Conservation (phyloP, 805 yeast genomes). For the Tetrapisispora fleetii region DNA sequence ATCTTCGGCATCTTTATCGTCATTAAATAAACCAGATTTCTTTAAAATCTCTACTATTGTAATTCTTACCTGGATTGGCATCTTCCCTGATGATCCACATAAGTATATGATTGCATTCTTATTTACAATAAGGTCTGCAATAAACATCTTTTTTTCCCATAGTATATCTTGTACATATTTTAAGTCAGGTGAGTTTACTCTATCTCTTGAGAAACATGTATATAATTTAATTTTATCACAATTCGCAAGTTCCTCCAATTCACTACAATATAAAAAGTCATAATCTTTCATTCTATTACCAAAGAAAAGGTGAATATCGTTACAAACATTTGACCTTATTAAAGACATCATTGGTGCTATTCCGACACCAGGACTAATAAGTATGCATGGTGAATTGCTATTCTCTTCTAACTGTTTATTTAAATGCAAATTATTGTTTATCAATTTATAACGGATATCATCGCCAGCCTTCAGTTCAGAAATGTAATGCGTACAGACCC, state of each 20-base stretch:
- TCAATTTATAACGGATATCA: constrained; percentile 41
- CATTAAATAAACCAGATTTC: constrained; percentile 32
- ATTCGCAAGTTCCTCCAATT: constrained; percentile 36
- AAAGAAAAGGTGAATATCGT: constrained; percentile 44
- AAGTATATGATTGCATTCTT: constrained; percentile 57
- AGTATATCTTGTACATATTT: constrained; percentile 76
- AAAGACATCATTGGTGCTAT: constrained; percentile 84
- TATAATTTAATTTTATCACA: constrained; percentile 33
- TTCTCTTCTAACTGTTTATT: constrained; percentile 26
- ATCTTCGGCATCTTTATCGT: constrained; percentile 38
- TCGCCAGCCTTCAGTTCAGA: constrained; percentile 41
- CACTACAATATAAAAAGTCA: constrained; percentile 57
- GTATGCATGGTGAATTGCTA: constrained; percentile 42
- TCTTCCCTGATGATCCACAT: constrained; percentile 89
- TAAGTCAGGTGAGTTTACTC: constrained; percentile 28
- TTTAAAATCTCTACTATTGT: constrained; percentile 58
- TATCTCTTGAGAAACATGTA: constrained; percentile 43
- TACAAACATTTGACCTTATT: constrained; percentile 33
- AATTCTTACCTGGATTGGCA: constrained; percentile 85
- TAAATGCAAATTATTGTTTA: constrained; percentile 30
- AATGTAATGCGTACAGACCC: constrained; percentile 76
- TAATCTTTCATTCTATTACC: constrained; percentile 62
- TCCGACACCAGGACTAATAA: constrained; percentile 94
- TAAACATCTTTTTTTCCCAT: constrained; percentile 37
- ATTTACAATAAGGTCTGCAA: constrained; percentile 45